Evolutionary conservation across 2,329 filamentous ascomycete species (phyloP).

Genomic region (Diaporthe sp.): DNA sequence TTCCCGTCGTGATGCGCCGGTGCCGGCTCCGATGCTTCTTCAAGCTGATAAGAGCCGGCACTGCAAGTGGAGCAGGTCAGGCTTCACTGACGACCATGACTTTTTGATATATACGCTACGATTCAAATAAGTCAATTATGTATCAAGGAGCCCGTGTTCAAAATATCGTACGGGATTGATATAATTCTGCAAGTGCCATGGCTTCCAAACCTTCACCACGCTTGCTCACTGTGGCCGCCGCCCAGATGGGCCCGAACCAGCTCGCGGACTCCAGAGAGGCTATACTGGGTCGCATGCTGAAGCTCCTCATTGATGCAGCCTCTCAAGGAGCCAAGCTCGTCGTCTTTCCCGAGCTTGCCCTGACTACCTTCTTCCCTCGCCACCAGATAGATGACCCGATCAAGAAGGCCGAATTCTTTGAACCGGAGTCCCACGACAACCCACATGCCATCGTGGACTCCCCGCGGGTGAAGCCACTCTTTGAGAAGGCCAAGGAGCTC

Average conservation of each 20-base stretch:
- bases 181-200: not conserved
- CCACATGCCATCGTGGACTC: conserved; percentile 52
- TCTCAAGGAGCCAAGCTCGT: conserved; percentile 60
- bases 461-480: conserved; percentile 60
- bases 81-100: not conserved
- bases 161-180: no score
- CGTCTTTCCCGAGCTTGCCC: conserved; percentile 66
- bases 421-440: conserved; percentile 54
- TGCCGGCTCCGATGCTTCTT: conserved; percentile 3
- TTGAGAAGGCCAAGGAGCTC: conserved; percentile 59
- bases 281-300: conserved; percentile 62
- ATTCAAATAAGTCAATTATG: no score
- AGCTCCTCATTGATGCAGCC: conserved; percentile 60
- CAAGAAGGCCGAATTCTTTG: conserved; percentile 63
- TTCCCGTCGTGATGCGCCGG: conserved; percentile 16
- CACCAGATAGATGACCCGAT: conserved; percentile 58
- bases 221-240: conserved; percentile 58
- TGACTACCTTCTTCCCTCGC: conserved; percentile 69
- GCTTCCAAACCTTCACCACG: conserved; percentile 33
- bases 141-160: not conserved
- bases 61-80: not conserved
- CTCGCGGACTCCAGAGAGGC: conserved; percentile 53
- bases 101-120: not conserved
- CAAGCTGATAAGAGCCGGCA: conserved; percentile 29
- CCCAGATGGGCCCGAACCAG: conserved; percentile 64